A percentile compares a stretch with the other conserved stretches of the same genome.
phyloP scores from a whole-genome alignment of 352 stramenopile genomes.

The Sclerospora graminicola region DNA sequence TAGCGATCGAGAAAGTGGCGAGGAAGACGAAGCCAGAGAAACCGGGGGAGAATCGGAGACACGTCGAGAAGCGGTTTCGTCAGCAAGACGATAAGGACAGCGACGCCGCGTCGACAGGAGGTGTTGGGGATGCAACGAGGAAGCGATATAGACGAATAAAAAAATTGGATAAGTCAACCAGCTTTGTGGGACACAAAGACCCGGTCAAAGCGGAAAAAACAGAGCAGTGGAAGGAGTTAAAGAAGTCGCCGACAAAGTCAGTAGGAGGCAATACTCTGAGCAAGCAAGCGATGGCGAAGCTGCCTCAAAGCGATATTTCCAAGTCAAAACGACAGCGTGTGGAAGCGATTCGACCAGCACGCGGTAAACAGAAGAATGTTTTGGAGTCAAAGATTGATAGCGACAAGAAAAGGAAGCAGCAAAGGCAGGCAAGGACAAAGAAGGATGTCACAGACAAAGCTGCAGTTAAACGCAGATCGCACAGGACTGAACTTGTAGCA shows the following conservation, averaged over 20 bases:
- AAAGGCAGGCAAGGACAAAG: no score
- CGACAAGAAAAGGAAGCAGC: neutral
- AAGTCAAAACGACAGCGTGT: no score
- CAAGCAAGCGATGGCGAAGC: slow-evolving; percentile 3
- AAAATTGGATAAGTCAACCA: neutral
- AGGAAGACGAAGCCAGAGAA: slow-evolving; percentile 3
- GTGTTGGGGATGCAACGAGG: neutral
- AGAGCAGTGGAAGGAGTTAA: neutral
- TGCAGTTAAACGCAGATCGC: no score
- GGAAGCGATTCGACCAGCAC: no score
- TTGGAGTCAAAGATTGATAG: no score
- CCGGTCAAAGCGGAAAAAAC: neutral
- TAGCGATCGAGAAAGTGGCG: neutral
- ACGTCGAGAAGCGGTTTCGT: slow-evolving; percentile 1
- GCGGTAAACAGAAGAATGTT: no score
- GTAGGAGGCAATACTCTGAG: neutral
- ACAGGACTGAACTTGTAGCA: no score
- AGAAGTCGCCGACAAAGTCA: neutral
- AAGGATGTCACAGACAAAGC: no score
- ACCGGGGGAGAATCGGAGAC: neutral
- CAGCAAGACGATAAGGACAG: neutral
- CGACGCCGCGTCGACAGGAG: slow-evolving; percentile 1
- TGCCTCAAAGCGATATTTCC: no score
- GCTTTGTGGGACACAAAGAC: neutral
- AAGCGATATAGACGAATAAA: neutral